A percentile compares a stretch with the other conserved stretches of the same genome.
Evolutionary conservation across 306 rosid species (phyloP).

Genomic region (Pachyrhizus erosus): DNA sequence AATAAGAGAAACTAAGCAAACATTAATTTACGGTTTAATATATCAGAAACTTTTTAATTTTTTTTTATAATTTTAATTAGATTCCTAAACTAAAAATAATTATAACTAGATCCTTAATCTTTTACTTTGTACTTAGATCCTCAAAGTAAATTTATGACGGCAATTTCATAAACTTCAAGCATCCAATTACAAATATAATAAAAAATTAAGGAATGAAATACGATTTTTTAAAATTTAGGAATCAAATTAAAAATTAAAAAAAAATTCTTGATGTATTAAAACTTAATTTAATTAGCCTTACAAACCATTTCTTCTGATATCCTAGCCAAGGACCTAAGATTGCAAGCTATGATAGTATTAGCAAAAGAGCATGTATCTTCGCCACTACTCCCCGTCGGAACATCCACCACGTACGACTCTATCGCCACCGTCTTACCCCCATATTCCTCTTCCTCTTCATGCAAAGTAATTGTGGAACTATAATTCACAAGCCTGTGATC

Average conservation of each 20-base stretch:
- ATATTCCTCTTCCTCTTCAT: constrained; percentile 45
- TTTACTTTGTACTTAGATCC: too few relatives aligned
- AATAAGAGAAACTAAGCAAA: not conserved
- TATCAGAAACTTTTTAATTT: too few relatives aligned
- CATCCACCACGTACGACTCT: constrained; percentile 76
- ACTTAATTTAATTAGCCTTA: not conserved
- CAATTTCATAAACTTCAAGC: too few relatives aligned
- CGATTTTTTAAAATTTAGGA: too few relatives aligned
- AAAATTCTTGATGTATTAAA: not conserved
- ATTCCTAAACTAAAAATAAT: too few relatives aligned
- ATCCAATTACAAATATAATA: too few relatives aligned
- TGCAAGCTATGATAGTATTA: constrained; percentile 63
- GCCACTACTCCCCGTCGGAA: constrained; percentile 55
- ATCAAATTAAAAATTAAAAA: too few relatives aligned
- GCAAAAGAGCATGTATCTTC: constrained; percentile 72
- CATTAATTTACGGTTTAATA: too few relatives aligned
- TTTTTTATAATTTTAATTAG: too few relatives aligned
- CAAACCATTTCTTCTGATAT: constrained; percentile 46
- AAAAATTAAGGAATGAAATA: too few relatives aligned
- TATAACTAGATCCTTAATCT: too few relatives aligned
- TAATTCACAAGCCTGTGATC: constrained; percentile 70
- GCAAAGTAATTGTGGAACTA: constrained; percentile 59
- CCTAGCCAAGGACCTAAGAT: constrained; percentile 63
- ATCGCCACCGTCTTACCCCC: constrained; percentile 54
- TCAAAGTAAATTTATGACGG: too few relatives aligned